A percentile compares a stretch with the other conserved stretches of the same genome.
Evolutionary conservation across 2,329 filamentous ascomycete genomes (phyloP).

Genomic region (Fusarium globosum): DNA sequence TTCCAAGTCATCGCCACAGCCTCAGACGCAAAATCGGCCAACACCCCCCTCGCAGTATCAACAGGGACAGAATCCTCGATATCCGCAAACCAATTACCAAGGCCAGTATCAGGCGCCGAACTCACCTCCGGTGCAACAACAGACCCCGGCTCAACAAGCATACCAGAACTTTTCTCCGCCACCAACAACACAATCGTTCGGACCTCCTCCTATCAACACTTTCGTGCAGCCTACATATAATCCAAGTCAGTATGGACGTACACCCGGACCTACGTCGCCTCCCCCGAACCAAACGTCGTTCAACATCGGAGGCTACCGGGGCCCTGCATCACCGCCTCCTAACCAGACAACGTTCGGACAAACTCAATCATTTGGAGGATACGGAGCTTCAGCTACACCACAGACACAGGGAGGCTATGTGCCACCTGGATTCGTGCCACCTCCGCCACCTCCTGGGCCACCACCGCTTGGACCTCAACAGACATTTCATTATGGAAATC

Average conservation of each 20-base stretch:
- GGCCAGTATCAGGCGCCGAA: slow-evolving; percentile 68
- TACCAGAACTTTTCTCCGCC: slow-evolving; percentile 55
- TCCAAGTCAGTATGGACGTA: slow-evolving; percentile 68
- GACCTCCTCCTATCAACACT: slow-evolving; percentile 54
- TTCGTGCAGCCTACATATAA: slow-evolving; percentile 67
- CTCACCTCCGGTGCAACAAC: slow-evolving; percentile 59
- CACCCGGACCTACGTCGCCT: slow-evolving; percentile 68
- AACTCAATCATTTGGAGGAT: slow-evolving; percentile 53
- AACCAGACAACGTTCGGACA: slow-evolving; percentile 63
- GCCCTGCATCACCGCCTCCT: slow-evolving; percentile 66
- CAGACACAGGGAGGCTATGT: slow-evolving; percentile 58
- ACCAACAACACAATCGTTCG: slow-evolving; percentile 42
- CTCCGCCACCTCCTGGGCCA: slow-evolving; percentile 71
- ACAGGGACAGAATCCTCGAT: slow-evolving; percentile 56
- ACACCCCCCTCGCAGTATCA: slow-evolving; percentile 31
- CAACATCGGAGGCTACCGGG: slow-evolving; percentile 52
- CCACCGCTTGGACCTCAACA: slow-evolving; percentile 72
- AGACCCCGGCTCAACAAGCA: slow-evolving; percentile 51
- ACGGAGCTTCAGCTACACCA: slow-evolving; percentile 55
- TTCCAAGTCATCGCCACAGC: slow-evolving; percentile 53
- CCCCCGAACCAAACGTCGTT: slow-evolving; percentile 70
- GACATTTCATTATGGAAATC: slow-evolving; percentile 65
- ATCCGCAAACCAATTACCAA: slow-evolving; percentile 64
- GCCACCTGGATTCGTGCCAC: slow-evolving; percentile 69
- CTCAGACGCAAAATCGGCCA: slow-evolving; percentile 50